phyloP scores from a whole-genome alignment of 495 filamentous ascomycete species.

The Coniosporium apollinis region DNA sequence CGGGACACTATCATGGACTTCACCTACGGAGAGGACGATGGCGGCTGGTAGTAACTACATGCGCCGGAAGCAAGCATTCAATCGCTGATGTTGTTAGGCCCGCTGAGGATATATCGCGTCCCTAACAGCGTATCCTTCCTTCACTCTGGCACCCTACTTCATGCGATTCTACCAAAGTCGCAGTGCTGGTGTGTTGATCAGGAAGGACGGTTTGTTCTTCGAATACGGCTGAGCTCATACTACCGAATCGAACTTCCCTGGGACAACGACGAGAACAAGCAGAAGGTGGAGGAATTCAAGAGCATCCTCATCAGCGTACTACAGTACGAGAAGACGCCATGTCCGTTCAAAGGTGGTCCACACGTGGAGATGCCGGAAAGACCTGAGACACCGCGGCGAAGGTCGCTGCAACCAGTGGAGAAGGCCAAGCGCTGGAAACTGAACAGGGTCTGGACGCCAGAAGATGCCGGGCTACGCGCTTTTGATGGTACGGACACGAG shows the following conservation, averaged over 20 bases:
- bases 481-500: neutral
- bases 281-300: conserved; percentile 47
- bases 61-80: neutral
- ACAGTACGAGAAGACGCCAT: conserved; percentile 72
- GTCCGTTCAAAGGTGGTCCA: conserved; percentile 66
- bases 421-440: conserved; percentile 33
- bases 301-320: conserved; percentile 49
- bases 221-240: conserved; percentile 61
- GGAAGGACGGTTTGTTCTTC: conserved; percentile 63
- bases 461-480: conserved; percentile 5
- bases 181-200: conserved; percentile 89
- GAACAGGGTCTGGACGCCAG: conserved; percentile 28
- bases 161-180: conserved; percentile 71
- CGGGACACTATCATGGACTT: conserved; percentile 53
- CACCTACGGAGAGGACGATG: conserved; percentile 61
- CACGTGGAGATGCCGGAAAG: conserved; percentile 57
- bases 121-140: conserved; percentile 71
- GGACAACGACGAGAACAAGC: conserved; percentile 38
- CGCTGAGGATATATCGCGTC: conserved; percentile 63
- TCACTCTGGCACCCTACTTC: conserved; percentile 61
- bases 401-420: conserved; percentile 36
- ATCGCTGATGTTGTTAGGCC: conserved; percentile 30
- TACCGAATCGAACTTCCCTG: conserved; percentile 78
- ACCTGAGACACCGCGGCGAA: conserved; percentile 45
- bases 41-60: conserved; percentile 41